A percentile compares a stretch with the other conserved stretches of the same genome.
Evolutionary conservation across 2,329 filamentous ascomycete species (phyloP).

Genomic region (Endoconidiophora laricicola): DNA sequence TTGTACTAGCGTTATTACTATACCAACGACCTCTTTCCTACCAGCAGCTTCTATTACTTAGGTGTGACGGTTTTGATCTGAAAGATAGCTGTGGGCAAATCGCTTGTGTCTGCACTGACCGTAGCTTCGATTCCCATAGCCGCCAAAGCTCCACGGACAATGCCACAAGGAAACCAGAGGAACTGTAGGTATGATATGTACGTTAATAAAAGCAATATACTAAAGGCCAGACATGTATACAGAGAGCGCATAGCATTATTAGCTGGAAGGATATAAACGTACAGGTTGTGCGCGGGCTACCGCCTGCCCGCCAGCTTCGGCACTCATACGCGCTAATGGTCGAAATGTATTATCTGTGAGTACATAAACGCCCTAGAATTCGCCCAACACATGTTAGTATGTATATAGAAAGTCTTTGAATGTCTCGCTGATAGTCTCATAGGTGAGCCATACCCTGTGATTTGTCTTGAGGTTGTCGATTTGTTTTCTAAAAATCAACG

Average conservation of each 20-base stretch:
- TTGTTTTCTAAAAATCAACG: constrained; percentile 84
- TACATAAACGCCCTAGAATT: constrained; percentile 69
- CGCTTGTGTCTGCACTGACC: constrained; percentile 77
- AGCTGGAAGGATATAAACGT: constrained; percentile 21
- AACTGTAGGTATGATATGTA: constrained; percentile 38
- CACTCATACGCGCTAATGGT: constrained; percentile 77
- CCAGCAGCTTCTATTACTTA: constrained; percentile 31
- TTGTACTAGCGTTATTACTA: neutral
- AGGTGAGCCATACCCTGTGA: constrained; percentile 46
- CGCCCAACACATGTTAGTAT: neutral
- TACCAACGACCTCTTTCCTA: too few relatives aligned
- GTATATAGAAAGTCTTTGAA: neutral
- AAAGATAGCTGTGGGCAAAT: constrained; percentile 78
- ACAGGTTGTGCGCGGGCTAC: constrained; percentile 65
- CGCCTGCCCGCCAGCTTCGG: constrained; percentile 57
- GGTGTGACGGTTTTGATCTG: constrained; percentile 74
- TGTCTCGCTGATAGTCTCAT: neutral
- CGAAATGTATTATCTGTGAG: constrained; percentile 86
- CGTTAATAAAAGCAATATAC: too few relatives aligned
- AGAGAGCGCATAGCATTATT: constrained; percentile 9
- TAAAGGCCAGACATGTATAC: too few relatives aligned
- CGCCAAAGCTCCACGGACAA: constrained; percentile 83
- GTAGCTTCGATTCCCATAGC: constrained; percentile 80
- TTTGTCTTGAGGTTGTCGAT: constrained; percentile 98
- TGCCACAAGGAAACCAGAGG: constrained; percentile 85